Conservation (phyloP, 148 eudicot species). For the Oxyria digyna region DNA sequence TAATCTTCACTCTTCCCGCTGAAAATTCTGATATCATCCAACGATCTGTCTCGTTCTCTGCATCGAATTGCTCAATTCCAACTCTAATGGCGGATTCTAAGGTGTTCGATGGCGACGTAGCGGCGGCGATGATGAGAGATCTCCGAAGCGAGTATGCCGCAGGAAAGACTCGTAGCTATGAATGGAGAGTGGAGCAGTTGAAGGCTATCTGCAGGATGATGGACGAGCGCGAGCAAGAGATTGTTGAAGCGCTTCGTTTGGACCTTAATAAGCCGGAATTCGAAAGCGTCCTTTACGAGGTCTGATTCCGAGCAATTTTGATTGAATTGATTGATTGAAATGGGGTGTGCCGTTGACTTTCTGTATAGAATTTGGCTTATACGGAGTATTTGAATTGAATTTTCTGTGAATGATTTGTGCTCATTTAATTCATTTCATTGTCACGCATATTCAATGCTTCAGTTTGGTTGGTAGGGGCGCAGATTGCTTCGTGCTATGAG, state of each 20-base stretch:
- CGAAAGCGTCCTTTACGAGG: slow-evolving; percentile 56
- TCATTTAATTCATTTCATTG: not conserved
- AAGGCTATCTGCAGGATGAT: slow-evolving; percentile 32
- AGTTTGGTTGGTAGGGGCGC: not conserved
- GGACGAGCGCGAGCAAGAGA: slow-evolving; percentile 34
- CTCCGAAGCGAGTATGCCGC: slow-evolving; percentile 22
- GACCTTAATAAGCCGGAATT: slow-evolving; percentile 54
- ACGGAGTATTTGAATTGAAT: not conserved
- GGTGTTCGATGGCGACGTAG: slow-evolving; percentile 24
- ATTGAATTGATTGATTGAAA: not conserved
- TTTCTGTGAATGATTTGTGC: not conserved
- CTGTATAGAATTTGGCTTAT: not conserved
- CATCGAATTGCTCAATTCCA: not conserved
- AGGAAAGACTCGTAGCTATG: slow-evolving; percentile 51
- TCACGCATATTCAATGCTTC: not conserved
- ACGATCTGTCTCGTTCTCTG: not conserved
- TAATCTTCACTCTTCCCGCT: not conserved
- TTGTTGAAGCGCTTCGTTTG: slow-evolving; percentile 45
- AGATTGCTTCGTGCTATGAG: not conserved
- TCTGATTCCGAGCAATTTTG: not conserved
- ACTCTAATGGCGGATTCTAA: slow-evolving; percentile 11
- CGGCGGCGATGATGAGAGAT: slow-evolving; percentile 32
- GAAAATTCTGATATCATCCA: not conserved
- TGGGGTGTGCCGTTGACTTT: not conserved
- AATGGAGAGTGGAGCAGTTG: slow-evolving; percentile 66